Base-by-base conservation (phyloP, 2,329 filamentous ascomycete species). In the Pseudogymnoascus sp. region DNA sequence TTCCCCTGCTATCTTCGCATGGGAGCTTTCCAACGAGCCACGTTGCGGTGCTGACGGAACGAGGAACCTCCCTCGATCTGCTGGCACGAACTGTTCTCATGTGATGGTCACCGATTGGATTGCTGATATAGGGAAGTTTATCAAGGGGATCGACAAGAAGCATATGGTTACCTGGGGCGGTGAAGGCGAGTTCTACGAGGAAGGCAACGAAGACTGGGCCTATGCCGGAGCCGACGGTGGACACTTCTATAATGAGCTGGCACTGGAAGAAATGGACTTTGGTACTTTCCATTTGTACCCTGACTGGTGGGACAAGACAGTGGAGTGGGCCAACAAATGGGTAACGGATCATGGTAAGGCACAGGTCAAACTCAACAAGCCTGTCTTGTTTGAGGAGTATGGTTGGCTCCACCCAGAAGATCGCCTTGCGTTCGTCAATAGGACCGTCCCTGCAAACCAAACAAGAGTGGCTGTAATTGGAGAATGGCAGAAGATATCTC, bases 141-240 rank as follows among this genome's bases (percentile, higher is more conserved):
- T 83, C 73, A 83, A 83, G 71, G 72, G 69, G 12, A 65, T 83
- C 4, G 81, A 84, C 67, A 64, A 71, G 0, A 69, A 79, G 64
- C 80, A 83, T 67, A 73, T 83, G 8, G 79, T 83, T 5, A 82
- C 81, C 11, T 80, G 76, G 64, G 81, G 81, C 41, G 79, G 78
- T 25, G 80, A 76, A 63, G 75, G 75, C 22, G 73, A 72, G 60
- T 71, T 75, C 71, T 78, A 80, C 67, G 63, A 70, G 6, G 65
- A 66, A 3, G 47, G 47, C 18, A 74, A 72, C 3, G 65, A 62
- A 6, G 78, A 80, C 67, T 77, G 75, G 71, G 69, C 73, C 3
- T 80, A 79, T 68, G 76, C 75, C 62, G 77, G 77, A 7, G 68
- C 70, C 6, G 79, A 83, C 62, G 80, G 81, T 3, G 76, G 78